Conservation (phyloP, 306 rosid genomes). For the Lathyrus aphaca region DNA sequence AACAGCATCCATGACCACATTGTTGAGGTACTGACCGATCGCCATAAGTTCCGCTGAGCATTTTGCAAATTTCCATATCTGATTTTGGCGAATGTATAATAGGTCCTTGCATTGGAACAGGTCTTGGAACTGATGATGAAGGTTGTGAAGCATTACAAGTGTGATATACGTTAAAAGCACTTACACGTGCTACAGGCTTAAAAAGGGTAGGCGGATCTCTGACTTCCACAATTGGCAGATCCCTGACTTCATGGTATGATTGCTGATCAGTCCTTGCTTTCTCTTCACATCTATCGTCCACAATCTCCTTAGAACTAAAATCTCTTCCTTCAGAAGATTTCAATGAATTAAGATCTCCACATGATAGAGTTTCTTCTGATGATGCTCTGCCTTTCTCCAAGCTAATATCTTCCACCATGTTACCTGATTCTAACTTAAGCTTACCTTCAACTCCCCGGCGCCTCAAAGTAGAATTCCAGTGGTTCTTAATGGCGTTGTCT, state of each 20-base stretch:
- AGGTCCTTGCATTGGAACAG: conserved; percentile 72
- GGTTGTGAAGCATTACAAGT: conserved; percentile 56
- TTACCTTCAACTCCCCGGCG: conserved; percentile 67
- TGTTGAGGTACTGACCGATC: conserved; percentile 61
- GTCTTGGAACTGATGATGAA: conserved; percentile 48
- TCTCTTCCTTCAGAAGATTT: conserved; percentile 78
- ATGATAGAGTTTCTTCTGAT: conserved; percentile 86
- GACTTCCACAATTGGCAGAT: conserved; percentile 26
- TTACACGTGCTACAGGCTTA: conserved; percentile 76
- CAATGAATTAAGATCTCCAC: conserved; percentile 77
- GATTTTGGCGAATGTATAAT: conserved; percentile 58
- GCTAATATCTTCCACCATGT: conserved; percentile 61
- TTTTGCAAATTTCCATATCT: conserved; percentile 59
- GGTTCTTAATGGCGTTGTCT: conserved; percentile 90
- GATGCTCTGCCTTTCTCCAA: conserved; percentile 83
- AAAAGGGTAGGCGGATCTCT: conserved; percentile 68
- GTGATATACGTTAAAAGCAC: conserved; percentile 78
- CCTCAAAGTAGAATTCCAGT: conserved; percentile 91
- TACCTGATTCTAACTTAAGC: conserved; percentile 60
- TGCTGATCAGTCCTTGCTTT: conserved; percentile 51
- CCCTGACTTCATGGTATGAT: conserved; percentile 37
- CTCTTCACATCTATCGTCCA: conserved; percentile 57
- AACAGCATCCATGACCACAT: conserved; percentile 87
- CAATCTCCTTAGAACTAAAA: conserved; percentile 57
- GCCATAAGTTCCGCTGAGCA: conserved; percentile 58